Evolutionary conservation across 768 basidiomycete species (phyloP), one percentile per base, ranked within the genome.

Genomic region (Tricholoma bakamatsutake): DNA sequence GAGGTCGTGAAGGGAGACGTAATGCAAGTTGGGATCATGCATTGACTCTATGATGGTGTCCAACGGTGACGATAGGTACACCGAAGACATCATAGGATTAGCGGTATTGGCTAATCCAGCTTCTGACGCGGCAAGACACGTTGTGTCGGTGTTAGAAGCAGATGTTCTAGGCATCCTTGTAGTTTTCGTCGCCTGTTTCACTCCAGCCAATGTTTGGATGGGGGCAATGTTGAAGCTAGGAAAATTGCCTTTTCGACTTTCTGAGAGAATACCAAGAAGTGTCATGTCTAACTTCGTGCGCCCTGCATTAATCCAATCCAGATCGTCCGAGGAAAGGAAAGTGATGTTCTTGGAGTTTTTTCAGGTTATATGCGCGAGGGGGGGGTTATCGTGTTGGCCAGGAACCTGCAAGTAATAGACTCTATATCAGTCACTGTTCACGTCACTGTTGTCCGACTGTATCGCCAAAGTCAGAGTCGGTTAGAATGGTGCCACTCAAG

Each of bases 1-100:
- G 56, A 87, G 68, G 65, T 84, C 83, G 60, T 83, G 80, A 27
- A 71, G 55, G 1, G 78, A 72, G n/a, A 80, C 66, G 31, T 66
- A 62, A 34, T 71, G 66, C 37, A 54, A 59, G 6, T 69, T 67
- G 1, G 66, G 63, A 24, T 76, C 71, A n/a, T 69, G 64, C 24
- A 75, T 59, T 3, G 82, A 80, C 57, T 76, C 75, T 8, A 73
- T 52, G 37, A 87, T 72, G 10, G 77, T 79, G 45, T 73, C 68
- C 13, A 82, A 59, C 42, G 78, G 71, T 1, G 81, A 78, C 21
- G 64, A 66, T 35, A 84, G 63, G 57, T 70, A 72, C 10, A 53
- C 28, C 5, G 60, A 53, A 31, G 47, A 61, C 48, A 57, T 57
- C 46, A 58, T 54, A n/a, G 62, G 61, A 53, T 59, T 42, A 21